A percentile compares a stretch with the other conserved stretches of the same genome.
These are phyloP conservation scores for Hymenoscyphus scutula DNA, from an alignment of 2,329 filamentous ascomycete species.

Conservation along the genomic window DNA sequence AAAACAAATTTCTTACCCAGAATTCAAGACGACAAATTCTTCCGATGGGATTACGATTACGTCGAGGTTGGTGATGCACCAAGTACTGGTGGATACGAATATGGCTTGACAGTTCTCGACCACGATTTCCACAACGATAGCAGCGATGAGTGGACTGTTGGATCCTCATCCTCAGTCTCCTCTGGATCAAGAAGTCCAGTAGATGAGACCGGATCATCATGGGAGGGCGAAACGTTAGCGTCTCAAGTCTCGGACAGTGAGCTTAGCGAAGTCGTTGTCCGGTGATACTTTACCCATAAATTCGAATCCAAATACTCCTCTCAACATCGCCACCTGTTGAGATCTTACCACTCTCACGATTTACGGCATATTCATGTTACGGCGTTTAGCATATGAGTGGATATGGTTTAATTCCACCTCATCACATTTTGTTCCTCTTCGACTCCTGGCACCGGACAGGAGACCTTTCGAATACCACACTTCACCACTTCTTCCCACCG, in stretches of 20 bases:
- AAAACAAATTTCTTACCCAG: slow-evolving; percentile 79
- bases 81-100: slow-evolving; percentile 50
- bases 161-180: slow-evolving; percentile 63
- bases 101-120: slow-evolving; percentile 41
- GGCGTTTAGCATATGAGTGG: slow-evolving; percentile 37
- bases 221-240: slow-evolving; percentile 55
- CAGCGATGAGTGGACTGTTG: slow-evolving; percentile 87
- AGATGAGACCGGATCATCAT: slow-evolving; percentile 55
- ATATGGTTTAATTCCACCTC: slow-evolving; percentile 6
- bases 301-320: slow-evolving; percentile 5
- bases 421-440: slow-evolving; percentile 26
- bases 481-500: slow-evolving; percentile 11
- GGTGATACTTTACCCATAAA: slow-evolving; percentile 20
- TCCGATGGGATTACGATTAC: slow-evolving; percentile 94
- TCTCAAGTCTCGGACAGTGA: slow-evolving; percentile 36
- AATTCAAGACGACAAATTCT: slow-evolving; percentile 78
- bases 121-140: slow-evolving; percentile 43
- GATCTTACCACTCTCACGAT: slow-evolving; percentile 28
- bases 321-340: slow-evolving; percentile 27
- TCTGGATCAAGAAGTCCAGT: slow-evolving; percentile 39
- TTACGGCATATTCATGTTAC: slow-evolving; percentile 35
- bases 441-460: slow-evolving; percentile 12
- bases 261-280: slow-evolving; percentile 33
- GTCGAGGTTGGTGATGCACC: slow-evolving; percentile 75
- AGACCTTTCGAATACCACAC: slow-evolving; percentile 15